phyloP scores from a whole-genome alignment of 257 asterid genomes.

The Solanum gracilifrons region DNA sequence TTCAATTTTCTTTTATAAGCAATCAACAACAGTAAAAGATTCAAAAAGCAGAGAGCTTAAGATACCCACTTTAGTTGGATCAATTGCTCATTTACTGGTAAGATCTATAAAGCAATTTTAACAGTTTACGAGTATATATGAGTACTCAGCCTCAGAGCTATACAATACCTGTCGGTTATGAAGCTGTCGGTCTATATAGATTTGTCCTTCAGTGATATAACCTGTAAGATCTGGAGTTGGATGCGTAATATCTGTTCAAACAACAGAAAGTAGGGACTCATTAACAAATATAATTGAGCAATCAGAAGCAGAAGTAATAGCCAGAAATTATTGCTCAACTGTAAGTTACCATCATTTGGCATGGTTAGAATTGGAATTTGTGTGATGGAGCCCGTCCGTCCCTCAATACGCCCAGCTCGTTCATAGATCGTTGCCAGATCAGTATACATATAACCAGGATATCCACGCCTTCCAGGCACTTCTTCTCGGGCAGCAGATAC shows the following conservation, averaged over 20 bases:
- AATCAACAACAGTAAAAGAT: not conserved
- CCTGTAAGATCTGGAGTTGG: conserved; percentile 99
- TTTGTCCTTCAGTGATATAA: conserved; percentile 97
- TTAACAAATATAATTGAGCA: not conserved
- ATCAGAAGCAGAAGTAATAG: conserved; percentile 3
- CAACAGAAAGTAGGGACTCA: not conserved
- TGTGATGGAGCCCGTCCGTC: conserved; percentile 92
- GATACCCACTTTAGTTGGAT: not conserved
- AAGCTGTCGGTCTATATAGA: conserved; percentile 95
- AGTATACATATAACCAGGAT: conserved; percentile 93
- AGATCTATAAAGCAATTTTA: not conserved
- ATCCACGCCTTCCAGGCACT: conserved; percentile 97
- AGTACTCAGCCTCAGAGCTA: not conserved
- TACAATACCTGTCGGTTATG: conserved; percentile 31
- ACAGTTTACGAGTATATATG: not conserved
- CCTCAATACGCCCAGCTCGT: conserved; percentile 99
- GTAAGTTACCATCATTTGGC: conserved; percentile 87
- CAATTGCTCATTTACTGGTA: not conserved
- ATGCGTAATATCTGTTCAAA: conserved; percentile 86
- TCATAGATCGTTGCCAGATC: conserved; percentile 96
- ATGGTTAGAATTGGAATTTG: conserved; percentile 94
- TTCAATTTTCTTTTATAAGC: not conserved
- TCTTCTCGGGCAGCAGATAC: conserved; percentile 99
- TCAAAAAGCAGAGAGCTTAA: not conserved
- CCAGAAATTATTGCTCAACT: conserved; percentile 29